phyloP scores from a whole-genome alignment of 192 early-diverging fungal species.

The Entomortierella lignicola region DNA sequence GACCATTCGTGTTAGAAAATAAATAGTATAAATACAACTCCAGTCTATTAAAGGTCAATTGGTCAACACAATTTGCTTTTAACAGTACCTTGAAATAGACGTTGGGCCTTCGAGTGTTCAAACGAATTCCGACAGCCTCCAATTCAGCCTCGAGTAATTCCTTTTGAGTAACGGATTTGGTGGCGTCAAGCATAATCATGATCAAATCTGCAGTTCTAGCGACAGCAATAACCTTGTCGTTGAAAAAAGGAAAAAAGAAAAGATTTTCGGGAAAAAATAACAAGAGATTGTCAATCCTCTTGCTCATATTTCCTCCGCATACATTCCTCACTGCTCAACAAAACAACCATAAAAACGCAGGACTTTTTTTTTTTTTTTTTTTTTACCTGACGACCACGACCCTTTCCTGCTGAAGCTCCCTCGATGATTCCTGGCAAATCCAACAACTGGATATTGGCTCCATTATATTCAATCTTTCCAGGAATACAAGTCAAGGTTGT shows the following conservation, averaged over 20 bases:
- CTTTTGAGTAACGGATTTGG: constrained; percentile 86
- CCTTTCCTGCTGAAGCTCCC: constrained; percentile 97
- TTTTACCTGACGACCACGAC: constrained; percentile 93
- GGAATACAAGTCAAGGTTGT: constrained; percentile 97
- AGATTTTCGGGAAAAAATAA: no score
- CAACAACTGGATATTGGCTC: constrained; percentile 95
- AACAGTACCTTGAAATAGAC: constrained; percentile 89
- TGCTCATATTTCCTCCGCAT: no score
- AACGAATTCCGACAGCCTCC: constrained; percentile 94
- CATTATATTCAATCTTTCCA: constrained; percentile 95
- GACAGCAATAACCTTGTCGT: constrained; percentile 90
- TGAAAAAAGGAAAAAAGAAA: neutral
- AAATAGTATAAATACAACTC: no score
- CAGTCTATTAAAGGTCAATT: no score
- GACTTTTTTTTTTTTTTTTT: neutral
- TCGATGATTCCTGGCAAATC: constrained; percentile 99
- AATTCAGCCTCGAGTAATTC: constrained; percentile 91
- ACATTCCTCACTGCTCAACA: no score
- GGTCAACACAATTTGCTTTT: no score
- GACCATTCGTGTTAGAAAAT: no score
- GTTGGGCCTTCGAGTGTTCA: constrained; percentile 89
- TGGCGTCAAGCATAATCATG: constrained; percentile 98
- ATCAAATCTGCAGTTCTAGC: constrained; percentile 96
- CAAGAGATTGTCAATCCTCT: no score
- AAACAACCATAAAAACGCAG: no score